phyloP scores from a whole-genome alignment of 192 early-diverging fungal genomes.

The Dispira parvispora region DNA sequence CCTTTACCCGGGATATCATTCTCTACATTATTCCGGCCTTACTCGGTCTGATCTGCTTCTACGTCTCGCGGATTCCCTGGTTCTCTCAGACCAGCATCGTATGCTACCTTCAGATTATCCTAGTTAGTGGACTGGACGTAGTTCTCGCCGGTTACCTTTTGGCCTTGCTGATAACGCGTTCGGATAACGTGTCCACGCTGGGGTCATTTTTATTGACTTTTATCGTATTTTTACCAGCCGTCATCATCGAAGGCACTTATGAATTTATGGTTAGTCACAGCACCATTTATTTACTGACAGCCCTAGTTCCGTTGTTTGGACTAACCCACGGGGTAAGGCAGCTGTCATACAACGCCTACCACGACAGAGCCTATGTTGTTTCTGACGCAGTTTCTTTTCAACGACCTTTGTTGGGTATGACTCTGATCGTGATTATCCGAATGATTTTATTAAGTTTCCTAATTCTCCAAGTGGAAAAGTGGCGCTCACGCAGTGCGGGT shows the following conservation, averaged over 20 bases:
- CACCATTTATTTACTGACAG: background rate
- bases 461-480: background rate
- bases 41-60: background rate
- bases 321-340: background rate
- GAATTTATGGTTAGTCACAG: background rate
- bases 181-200: background rate
- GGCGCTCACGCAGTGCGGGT: background rate
- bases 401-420: background rate
- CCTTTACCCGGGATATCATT: background rate
- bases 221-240: background rate
- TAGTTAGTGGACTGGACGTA: background rate
- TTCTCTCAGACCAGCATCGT: slow-evolving; percentile 6
- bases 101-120: slow-evolving; percentile 1
- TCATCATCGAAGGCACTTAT: background rate
- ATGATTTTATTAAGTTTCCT: background rate
- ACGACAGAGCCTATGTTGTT: background rate
- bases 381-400: background rate
- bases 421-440: slow-evolving; percentile 1
- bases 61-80: background rate
- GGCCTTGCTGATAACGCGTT: background rate
- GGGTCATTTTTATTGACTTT: background rate
- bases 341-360: background rate
- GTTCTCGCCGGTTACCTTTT: background rate
- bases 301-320: background rate
- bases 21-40: background rate